Evolutionary conservation across 257 asterid species (phyloP), one percentile per base, ranked within the genome.

Genomic region (Solanum gandarillasii): DNA sequence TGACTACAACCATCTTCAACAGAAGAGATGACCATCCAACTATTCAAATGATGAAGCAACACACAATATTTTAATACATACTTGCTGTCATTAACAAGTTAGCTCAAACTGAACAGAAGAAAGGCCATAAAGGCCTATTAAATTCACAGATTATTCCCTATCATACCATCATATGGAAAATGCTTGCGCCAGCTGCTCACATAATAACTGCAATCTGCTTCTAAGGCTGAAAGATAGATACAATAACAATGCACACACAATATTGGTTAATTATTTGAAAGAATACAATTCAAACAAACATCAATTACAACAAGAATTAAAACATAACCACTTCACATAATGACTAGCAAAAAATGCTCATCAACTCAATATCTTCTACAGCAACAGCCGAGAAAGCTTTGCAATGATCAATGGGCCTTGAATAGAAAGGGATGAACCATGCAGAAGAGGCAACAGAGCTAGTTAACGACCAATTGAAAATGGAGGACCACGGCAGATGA

Each of bases 81-180:
- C 34, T 68, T 81, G 21, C 20, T 65, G 65, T 86, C 88, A 60
- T 68, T 41, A 88, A 13, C 52, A 70, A n/a, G 39, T 27, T 36
- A 87, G 81, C 82, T 87, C 85, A 89, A 39, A 35, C 81, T 41
- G 84, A 39, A 85, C 74, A 52, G 16, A 46, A 32, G 31, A 38
- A 71, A 65, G 43, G 87, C 86, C 58, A 48, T 14, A 14, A 36
- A 87, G 87, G 87, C 88, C 93, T 87, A 85, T 83, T 41, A 87
- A 89, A 91, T 86, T 89, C 90, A 87, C 89, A 75, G 89, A 83
- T 88, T 88, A 86, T 88, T 88, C 95, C 93, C 94, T 87, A 87
- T 84, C 98, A 93, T 93, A 93, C 95, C 96, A 95, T 36, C 96
- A 95, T 39, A 93, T 90, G 88, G 82, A 92, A 86, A 75, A 81